A percentile compares a stretch with the other conserved stretches of the same genome.
Evolutionary conservation across 169 alveolate genomes (phyloP).

Genomic region (Theileria parva): DNA sequence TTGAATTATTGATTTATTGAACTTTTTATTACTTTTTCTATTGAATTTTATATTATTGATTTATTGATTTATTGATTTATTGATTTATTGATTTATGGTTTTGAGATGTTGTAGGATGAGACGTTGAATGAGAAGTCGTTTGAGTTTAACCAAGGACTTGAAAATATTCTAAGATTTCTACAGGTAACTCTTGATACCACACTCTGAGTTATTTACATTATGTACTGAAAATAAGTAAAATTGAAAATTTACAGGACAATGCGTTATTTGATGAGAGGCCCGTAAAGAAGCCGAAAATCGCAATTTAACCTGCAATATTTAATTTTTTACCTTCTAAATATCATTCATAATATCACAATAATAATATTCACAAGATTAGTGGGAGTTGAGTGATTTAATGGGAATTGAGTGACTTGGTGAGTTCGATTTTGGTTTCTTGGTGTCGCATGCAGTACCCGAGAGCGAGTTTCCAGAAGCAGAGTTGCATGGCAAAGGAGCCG

Average conservation of each 20-base stretch:
- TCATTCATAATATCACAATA: no score
- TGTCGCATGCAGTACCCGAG: conserved; percentile 79
- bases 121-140: conserved; percentile 14
- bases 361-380: no score
- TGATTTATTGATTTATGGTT: no score
- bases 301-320: conserved; percentile 7
- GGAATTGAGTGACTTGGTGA: conserved; percentile 42
- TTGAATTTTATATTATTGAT: no score
- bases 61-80: no score
- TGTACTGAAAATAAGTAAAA: not conserved
- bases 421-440: conserved; percentile 70
- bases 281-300: conserved; percentile 37
- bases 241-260: not conserved
- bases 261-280: not conserved
- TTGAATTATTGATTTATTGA: no score
- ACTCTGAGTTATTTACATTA: no score
- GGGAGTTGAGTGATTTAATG: no score
- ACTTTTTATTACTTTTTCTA: no score
- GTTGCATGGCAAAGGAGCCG: conserved; percentile 70
- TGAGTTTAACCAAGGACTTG: conserved; percentile 50
- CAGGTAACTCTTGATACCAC: conserved; percentile 30
- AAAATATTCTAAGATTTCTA: conserved; percentile 34
- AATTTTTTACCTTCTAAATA: no score
- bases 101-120: not conserved
- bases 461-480: conserved; percentile 83